Evolutionary conservation across 306 rosid genomes (phyloP), one percentile per base, ranked within the genome.

Genomic region (Vachellia pachyceras): DNA sequence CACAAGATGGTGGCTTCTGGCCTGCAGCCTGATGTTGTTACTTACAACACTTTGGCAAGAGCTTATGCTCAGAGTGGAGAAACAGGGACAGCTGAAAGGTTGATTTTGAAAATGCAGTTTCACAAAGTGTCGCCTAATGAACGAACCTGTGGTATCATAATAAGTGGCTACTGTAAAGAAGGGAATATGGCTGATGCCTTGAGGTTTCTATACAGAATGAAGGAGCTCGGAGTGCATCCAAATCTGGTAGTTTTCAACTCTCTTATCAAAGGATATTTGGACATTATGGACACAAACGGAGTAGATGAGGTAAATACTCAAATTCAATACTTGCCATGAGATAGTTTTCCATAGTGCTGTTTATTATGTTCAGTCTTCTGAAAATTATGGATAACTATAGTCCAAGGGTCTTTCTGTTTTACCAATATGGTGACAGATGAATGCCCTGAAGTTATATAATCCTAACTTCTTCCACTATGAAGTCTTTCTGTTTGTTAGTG

Each of bases 11-110:
- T 89, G 81, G 87, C 89, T 42, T 82, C 91, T 42, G 97, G 99
- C 47, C 44, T 93, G 58, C 91, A 84, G 54, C 99, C 97, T 10
- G 99, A 95, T 74, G 95, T 81, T 45, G 99, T 95, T 76, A 95
- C 97, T 8, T 95, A 80, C 80, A 95, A 95, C 86, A 95, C 99
- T 1, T 65, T 95, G 82, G 95, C 90, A 49, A 89, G 91, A 84
- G 97, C 99, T 61, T 91, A 90, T 90, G 95, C 97, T 36, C 95
- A 93, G 91, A 85, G 75, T 58, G 93, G 97, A 64, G 94, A 93
- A 87, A 86, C 94, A 41, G 81, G 72, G 22, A 82, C 70, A 69
- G 99, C 97, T 50, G 97, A 95, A 84, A 82, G 87, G 78, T 77
- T 91, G 85, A 86, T 93, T 75, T 69, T 81, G 71, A 94, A 89